Base-by-base conservation (phyloP, 257 asterid genomes). In the Ilex asprella region DNA sequence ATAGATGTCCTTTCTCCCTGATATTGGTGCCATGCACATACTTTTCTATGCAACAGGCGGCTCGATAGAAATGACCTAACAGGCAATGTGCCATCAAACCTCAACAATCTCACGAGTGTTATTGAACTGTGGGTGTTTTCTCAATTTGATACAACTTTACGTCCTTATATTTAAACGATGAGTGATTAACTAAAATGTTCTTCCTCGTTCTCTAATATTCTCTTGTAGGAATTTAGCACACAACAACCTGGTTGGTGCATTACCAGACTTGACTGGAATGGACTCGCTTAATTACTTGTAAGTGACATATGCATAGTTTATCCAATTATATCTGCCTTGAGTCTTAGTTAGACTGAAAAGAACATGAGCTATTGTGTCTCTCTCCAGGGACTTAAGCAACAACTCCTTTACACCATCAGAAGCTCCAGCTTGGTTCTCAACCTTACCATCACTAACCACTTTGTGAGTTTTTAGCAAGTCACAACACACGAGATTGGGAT, bases 311-410 rank as follows among this genome's bases (percentile, higher is more conserved):
- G 27, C 16, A 27, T 30, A 1, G 2, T 15, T 27, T 53, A 15
- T 53, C 27, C 30, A 14, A 6, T 53, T 53, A 21, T 53, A 5
- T 53, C 10, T 3, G 11, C 30, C 57, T 53, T n/a, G 2, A 15
- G 30, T 16, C 30, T 53, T 8, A 6, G 10, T 6, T 14, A 16
- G 57, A 15, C 57, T 16, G 27, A 14, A 0, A 21, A 16, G 3
- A 15, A 53, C 30, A 3, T 12, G 30, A 29, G 39, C 49, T 39
- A 14, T 56, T 21, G 61, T 62, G 64, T 32, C 15, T 3, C n/a
- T 73, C 76, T 44, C 32, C 83, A 88, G 98, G 77, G 98, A 91
- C 70, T 79, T 91, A 83, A 88, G 98, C 84, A 91, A 82, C 81
- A 88, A 88, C 76, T 78, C 95, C 31, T 91, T 91, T 70, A 67